Conservation (phyloP, 2,329 filamentous ascomycete genomes). For the Alternaria arborescens region DNA sequence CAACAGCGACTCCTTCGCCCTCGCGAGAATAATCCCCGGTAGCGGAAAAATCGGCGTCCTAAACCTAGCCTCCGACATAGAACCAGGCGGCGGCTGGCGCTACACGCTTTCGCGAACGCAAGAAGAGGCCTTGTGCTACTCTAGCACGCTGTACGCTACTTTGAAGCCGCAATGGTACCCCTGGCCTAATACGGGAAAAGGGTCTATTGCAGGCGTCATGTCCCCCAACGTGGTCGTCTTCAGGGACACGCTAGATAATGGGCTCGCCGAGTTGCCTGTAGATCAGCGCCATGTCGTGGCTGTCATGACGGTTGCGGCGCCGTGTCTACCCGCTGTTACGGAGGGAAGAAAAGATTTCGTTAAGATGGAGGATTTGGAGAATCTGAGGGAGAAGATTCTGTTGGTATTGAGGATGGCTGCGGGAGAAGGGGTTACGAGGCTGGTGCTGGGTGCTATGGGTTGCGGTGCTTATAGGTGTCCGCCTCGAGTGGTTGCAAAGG, state of each 20-base stretch:
- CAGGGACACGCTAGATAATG: conserved; percentile 28
- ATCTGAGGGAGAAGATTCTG: conserved; percentile 31
- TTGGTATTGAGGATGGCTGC: conserved; percentile 31
- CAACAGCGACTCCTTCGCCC: conserved; percentile 32
- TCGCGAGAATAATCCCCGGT: conserved; percentile 20
- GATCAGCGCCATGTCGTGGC: conserved; percentile 20
- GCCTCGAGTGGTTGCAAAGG: conserved; percentile 22
- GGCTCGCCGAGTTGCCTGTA: conserved; percentile 22
- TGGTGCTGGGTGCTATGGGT: conserved; percentile 37
- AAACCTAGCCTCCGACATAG: conserved; percentile 30
- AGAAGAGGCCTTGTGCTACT: conserved; percentile 37
- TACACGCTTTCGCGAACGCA: conserved; percentile 30
- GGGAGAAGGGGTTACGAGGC: conserved; percentile 19
- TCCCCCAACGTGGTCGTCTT: conserved; percentile 33
- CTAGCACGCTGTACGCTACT: conserved; percentile 30
- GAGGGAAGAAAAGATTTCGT: conserved; percentile 18
- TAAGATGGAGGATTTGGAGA: conserved; percentile 9
- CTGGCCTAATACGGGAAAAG: conserved; percentile 29
- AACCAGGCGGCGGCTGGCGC: conserved; percentile 35
- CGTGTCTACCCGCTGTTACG: conserved; percentile 20
- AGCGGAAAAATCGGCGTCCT: conserved; percentile 26
- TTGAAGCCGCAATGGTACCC: conserved; percentile 35
- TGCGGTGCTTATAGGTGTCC: conserved; percentile 36
- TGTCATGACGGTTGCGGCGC: conserved; percentile 34
- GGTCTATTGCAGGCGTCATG: conserved; percentile 30